Evolutionary conservation across 2,329 filamentous ascomycete species (phyloP).

Genomic region (Teratosphaeria epicoccoides): DNA sequence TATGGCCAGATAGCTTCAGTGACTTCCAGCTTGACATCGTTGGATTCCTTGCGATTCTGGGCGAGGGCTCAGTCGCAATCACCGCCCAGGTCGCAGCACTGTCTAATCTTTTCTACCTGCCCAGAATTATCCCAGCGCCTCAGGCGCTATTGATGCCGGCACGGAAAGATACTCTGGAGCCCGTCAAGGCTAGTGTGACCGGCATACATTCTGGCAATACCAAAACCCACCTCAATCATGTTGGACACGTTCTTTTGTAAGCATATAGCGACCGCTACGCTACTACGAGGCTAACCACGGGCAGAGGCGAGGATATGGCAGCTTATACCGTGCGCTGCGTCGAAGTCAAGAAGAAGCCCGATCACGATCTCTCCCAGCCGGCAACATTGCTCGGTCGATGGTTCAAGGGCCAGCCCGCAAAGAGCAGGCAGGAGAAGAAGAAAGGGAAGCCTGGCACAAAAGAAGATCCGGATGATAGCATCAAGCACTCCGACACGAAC

Average conservation of each 20-base stretch:
- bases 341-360: slow-evolving; percentile 11
- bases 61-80: slow-evolving; percentile 40
- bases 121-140: slow-evolving; percentile 40
- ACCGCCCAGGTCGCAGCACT: slow-evolving; percentile 42
- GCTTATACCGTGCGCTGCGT: slow-evolving; percentile 21
- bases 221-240: slow-evolving; percentile 37
- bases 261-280: slow-evolving; percentile 2
- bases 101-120: slow-evolving; percentile 39
- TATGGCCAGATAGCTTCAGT: slow-evolving; percentile 28
- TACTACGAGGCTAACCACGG: not conserved
- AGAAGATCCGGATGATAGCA: not conserved
- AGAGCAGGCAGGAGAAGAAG: not conserved
- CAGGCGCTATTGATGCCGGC: slow-evolving; percentile 39
- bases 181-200: slow-evolving; percentile 31
- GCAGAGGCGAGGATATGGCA: slow-evolving; percentile 8
- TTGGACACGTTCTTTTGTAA: slow-evolving; percentile 39
- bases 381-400: slow-evolving; percentile 2
- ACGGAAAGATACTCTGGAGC: slow-evolving; percentile 33
- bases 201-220: slow-evolving; percentile 40
- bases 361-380: not conserved
- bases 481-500: not conserved
- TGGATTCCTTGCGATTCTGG: slow-evolving; percentile 44
- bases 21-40: slow-evolving; percentile 45
- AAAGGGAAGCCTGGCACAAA: slow-evolving; percentile 2
- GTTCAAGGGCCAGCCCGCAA: slow-evolving; percentile 33